These are phyloP conservation scores for Prosopis cineraria DNA, from an alignment of 306 rosid genomes.

Conservation along the genomic window DNA sequence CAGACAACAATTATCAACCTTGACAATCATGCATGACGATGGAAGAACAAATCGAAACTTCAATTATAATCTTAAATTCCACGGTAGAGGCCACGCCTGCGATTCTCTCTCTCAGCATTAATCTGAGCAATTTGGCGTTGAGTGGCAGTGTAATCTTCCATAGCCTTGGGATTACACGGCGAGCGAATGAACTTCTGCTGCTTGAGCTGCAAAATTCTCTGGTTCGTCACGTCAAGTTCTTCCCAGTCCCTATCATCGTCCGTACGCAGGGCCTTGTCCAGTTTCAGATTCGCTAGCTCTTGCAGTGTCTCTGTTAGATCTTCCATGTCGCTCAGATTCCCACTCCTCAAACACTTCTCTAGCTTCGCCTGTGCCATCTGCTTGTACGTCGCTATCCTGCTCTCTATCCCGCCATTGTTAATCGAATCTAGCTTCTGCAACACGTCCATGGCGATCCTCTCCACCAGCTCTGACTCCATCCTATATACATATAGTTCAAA, in stretches of 20 bases:
- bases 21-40: neutral
- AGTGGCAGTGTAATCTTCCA: neutral
- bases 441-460: constrained; percentile 34
- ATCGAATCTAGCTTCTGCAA: constrained; percentile 20
- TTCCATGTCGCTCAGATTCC: constrained; percentile 18
- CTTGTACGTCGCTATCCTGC: constrained; percentile 11
- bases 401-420: constrained; percentile 28
- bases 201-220: constrained; percentile 25
- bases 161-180: neutral
- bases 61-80: neutral
- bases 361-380: constrained; percentile 28
- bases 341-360: constrained; percentile 27
- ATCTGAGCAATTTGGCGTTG: neutral
- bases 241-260: constrained; percentile 19
- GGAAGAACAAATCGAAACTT: neutral
- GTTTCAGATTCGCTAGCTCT: constrained; percentile 32
- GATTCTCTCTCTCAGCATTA: constrained; percentile 1
- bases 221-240: constrained; percentile 12
- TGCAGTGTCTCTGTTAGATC: constrained; percentile 1
- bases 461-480: constrained; percentile 33
- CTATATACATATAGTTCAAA: neutral
- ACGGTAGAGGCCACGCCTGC: neutral
- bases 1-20: neutral
- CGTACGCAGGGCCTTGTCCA: constrained; percentile 29
- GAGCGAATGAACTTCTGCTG: neutral